Conservation (phyloP, 2,329 filamentous ascomycete genomes). For the Annulohypoxylon truncatum region DNA sequence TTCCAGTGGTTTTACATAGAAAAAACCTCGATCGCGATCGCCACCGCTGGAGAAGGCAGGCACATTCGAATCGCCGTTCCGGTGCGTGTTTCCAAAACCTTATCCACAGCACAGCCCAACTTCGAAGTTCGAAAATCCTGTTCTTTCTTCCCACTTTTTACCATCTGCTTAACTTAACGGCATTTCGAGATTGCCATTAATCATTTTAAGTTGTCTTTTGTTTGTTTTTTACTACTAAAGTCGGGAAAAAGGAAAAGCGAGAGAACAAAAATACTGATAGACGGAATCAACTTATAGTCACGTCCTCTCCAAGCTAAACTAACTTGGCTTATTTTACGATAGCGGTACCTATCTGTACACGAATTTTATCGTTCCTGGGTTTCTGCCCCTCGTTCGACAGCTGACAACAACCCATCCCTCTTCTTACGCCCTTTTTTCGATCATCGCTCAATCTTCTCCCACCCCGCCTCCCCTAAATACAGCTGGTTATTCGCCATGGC, state of each 20-base stretch:
- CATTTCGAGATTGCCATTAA: constrained; percentile 38
- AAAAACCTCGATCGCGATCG: constrained; percentile 38
- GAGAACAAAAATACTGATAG: not conserved
- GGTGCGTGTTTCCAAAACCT: constrained; percentile 35
- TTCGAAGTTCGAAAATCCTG: constrained; percentile 36
- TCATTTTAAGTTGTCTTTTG: constrained; percentile 9
- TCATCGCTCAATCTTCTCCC: constrained; percentile 24
- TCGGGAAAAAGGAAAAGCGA: not conserved
- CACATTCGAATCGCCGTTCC: constrained; percentile 35
- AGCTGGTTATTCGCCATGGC: constrained; percentile 75
- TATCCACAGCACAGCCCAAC: constrained; percentile 41
- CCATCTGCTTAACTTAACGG: constrained; percentile 28
- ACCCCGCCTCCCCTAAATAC: constrained; percentile 28
- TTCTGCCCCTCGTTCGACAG: constrained; percentile 38
- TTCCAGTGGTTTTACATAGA: constrained; percentile 9
- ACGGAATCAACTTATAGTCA: constrained; percentile 7
- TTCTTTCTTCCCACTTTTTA: constrained; percentile 40
- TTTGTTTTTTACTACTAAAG: not conserved
- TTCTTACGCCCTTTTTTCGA: constrained; percentile 20
- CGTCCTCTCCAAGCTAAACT: constrained; percentile 1
- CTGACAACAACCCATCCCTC: constrained; percentile 23
- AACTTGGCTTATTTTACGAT: not conserved
- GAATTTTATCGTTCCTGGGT: constrained; percentile 13
- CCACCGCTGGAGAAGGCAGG: constrained; percentile 28
- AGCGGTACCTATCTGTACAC: constrained; percentile 12